phyloP scores from a whole-genome alignment of 2,329 filamentous ascomycete genomes.

The Talaromyces pinophilus region DNA sequence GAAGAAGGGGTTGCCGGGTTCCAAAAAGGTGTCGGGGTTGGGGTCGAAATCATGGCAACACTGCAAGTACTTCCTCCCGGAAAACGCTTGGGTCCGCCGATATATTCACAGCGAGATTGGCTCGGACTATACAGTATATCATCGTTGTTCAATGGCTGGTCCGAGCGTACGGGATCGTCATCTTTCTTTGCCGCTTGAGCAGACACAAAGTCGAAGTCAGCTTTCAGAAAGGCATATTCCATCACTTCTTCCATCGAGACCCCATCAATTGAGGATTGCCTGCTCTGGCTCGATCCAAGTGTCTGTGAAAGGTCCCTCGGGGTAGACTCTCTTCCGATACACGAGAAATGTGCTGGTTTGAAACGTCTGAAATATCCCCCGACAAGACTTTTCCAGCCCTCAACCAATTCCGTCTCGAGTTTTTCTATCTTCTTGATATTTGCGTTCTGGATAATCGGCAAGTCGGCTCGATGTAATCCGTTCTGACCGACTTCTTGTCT shows the following conservation, averaged over 20 bases:
- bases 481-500: slow-evolving; percentile 8
- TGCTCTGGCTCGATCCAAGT: slow-evolving; percentile 24
- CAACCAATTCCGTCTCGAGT: slow-evolving; percentile 70
- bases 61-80: slow-evolving; percentile 93
- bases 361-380: slow-evolving; percentile 95
- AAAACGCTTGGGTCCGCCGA: slow-evolving; percentile 77
- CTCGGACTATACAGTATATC: slow-evolving; percentile 73
- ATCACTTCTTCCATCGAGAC: slow-evolving; percentile 61
- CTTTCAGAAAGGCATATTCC: slow-evolving; percentile 88
- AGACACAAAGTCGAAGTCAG: slow-evolving; percentile 90
- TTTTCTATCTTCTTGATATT: slow-evolving; percentile 64
- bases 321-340: slow-evolving; percentile 34
- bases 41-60: slow-evolving; percentile 85
- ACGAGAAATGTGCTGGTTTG: slow-evolving; percentile 73
- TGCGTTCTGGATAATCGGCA: slow-evolving; percentile 55
- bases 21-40: slow-evolving; percentile 91
- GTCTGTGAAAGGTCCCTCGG: slow-evolving; percentile 38
- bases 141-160: slow-evolving; percentile 78
- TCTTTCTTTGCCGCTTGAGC: slow-evolving; percentile 82
- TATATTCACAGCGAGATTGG: slow-evolving; percentile 49
- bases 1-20: slow-evolving; percentile 84
- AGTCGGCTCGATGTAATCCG: slow-evolving; percentile 18
- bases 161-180: slow-evolving; percentile 68
- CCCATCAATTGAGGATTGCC: slow-evolving; percentile 35
- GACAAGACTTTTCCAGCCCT: slow-evolving; percentile 77